Conservation (phyloP, 345 rosid species). For the Corchorus olitorius region DNA sequence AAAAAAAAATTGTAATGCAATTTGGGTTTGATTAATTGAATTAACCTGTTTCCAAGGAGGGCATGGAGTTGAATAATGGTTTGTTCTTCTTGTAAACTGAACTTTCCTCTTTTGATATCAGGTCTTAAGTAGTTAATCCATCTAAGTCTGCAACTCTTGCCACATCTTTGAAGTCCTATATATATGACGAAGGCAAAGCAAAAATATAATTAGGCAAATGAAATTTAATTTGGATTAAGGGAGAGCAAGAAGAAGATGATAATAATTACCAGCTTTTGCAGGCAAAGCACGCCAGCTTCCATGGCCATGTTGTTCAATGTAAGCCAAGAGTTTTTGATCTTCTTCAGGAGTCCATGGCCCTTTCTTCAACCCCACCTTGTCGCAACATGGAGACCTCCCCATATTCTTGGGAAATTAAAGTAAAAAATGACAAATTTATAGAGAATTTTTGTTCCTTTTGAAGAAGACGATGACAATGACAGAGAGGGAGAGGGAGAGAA, state of each 20-base stretch:
- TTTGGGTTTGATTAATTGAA: no score
- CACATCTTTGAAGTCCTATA: conserved; percentile 63
- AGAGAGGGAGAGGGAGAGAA: not conserved
- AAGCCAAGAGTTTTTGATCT: conserved; percentile 58
- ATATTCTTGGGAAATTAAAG: conserved; percentile 17
- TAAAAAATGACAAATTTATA: not conserved
- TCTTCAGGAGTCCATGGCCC: conserved; percentile 72
- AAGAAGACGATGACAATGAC: not conserved
- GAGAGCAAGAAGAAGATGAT: not conserved
- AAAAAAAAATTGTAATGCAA: no score
- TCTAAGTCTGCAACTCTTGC: conserved; percentile 63
- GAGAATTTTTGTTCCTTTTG: not conserved
- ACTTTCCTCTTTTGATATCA: conserved; percentile 61
- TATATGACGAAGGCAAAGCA: not conserved
- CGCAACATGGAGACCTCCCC: conserved; percentile 50
- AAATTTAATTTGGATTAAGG: not conserved
- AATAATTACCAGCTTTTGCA: conserved; percentile 45
- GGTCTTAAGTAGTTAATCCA: conserved; percentile 67
- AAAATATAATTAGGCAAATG: not conserved
- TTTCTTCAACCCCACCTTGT: conserved; percentile 57
- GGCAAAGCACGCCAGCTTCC: conserved; percentile 65
- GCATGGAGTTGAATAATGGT: conserved; percentile 63
- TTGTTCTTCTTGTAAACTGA: conserved; percentile 56
- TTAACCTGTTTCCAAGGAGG: conserved; percentile 60
- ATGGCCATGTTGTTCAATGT: conserved; percentile 51